Evolutionary conservation across 106 monocot genomes (phyloP).

Genomic region (Phalaenopsis aphrodite): DNA sequence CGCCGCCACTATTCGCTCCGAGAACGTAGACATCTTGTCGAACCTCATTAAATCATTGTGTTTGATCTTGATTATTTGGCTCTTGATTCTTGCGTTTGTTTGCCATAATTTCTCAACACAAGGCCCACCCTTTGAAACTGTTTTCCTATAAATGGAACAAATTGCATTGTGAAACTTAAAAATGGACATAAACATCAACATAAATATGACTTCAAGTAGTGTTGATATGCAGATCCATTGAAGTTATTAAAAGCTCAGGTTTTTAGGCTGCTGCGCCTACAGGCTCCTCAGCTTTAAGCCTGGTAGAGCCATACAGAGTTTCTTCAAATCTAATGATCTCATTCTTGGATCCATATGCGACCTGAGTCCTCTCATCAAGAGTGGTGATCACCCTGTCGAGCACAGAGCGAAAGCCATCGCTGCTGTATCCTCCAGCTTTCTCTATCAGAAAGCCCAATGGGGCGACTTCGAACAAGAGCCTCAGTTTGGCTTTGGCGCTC

Average conservation of each 20-base stretch:
- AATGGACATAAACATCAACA: background rate
- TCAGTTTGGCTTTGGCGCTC: conserved; percentile 79
- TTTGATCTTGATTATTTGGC: too few relatives aligned
- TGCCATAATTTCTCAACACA: too few relatives aligned
- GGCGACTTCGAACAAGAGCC: conserved; percentile 87
- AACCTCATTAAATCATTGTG: too few relatives aligned
- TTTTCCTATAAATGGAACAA: background rate
- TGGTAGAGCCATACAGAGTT: conserved; percentile 80
- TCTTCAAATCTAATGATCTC: conserved; percentile 97
- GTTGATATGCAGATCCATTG: background rate
- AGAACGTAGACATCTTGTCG: too few relatives aligned
- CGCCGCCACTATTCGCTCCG: too few relatives aligned
- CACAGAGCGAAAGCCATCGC: conserved; percentile 80
- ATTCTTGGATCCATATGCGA: conserved; percentile 93
- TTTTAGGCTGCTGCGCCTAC: conserved; percentile 67
- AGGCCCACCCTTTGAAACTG: too few relatives aligned
- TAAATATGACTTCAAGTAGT: background rate
- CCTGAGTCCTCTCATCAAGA: conserved; percentile 88
- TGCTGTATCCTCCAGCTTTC: conserved; percentile 93
- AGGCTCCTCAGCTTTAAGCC: conserved; percentile 49
- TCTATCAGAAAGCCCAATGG: conserved; percentile 81
- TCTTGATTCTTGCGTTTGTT: too few relatives aligned
- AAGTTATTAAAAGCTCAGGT: background rate
- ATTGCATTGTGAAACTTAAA: background rate
- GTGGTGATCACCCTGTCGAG: conserved; percentile 73